Evolutionary conservation across 441 rosid genomes (phyloP).

Genomic region (Erodium moschatum): DNA sequence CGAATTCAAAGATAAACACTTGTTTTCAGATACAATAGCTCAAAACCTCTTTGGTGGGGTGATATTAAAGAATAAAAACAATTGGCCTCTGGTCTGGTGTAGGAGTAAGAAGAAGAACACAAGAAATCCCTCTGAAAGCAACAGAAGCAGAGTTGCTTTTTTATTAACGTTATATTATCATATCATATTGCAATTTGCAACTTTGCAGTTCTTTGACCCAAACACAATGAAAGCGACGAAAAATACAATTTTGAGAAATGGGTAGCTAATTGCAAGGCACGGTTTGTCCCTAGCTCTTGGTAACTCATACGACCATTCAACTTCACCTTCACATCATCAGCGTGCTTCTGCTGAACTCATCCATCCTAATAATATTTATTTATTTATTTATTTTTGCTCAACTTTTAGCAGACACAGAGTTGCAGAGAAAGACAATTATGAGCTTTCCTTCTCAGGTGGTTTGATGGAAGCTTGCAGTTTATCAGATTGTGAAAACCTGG

Average conservation of each 20-base stretch:
- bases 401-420: not conserved
- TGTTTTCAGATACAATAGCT: not conserved
- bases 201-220: not conserved
- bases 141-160: not conserved
- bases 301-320: not conserved
- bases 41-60: not conserved
- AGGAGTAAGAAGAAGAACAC: too few relatives aligned
- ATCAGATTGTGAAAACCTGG: slow-evolving; percentile 6
- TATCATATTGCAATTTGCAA: slow-evolving; percentile 9
- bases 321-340: not conserved
- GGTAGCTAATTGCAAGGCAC: not conserved
- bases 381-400: not conserved
- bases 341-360: not conserved
- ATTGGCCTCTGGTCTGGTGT: not conserved
- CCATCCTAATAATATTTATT: too few relatives aligned
- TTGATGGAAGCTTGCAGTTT: not conserved
- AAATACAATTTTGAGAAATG: slow-evolving; percentile 4
- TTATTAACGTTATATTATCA: not conserved
- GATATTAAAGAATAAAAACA: not conserved
- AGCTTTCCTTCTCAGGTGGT: not conserved
- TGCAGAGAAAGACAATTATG: not conserved
- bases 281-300: not conserved
- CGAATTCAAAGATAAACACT: not conserved
- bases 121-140: not conserved
- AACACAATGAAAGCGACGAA: not conserved